These are phyloP conservation scores for Phyllachora maydis DNA, from an alignment of 2,329 filamentous ascomycete species.

Conservation along the genomic window DNA sequence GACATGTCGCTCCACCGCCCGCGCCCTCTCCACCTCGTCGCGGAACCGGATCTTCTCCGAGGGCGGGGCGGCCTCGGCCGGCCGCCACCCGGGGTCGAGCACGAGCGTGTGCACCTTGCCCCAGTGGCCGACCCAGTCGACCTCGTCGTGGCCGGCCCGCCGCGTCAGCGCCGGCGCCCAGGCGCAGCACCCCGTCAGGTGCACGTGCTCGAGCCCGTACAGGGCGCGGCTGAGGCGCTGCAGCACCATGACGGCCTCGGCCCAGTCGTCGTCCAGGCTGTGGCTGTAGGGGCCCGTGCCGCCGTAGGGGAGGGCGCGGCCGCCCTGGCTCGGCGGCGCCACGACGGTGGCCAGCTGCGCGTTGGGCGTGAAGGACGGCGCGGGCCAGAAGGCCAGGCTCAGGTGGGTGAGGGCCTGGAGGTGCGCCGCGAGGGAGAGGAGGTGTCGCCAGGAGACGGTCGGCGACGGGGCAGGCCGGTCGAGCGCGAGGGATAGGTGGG, in stretches of 20 bases:
- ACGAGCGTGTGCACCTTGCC: slow-evolving; percentile 25
- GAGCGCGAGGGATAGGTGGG: slow-evolving; percentile 37
- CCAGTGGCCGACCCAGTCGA: slow-evolving; percentile 34
- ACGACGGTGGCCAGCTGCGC: slow-evolving; percentile 24
- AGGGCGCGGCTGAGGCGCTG: slow-evolving; percentile 29
- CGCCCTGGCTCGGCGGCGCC: slow-evolving; percentile 20
- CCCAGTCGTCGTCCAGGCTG: slow-evolving; percentile 34
- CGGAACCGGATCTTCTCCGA: slow-evolving; percentile 5
- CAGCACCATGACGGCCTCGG: slow-evolving; percentile 33
- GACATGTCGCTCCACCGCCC: slow-evolving; percentile 24
- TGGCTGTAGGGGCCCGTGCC: slow-evolving; percentile 37
- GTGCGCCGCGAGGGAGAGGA: slow-evolving; percentile 30
- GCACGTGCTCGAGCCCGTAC: slow-evolving; percentile 38
- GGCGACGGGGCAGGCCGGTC: slow-evolving; percentile 11
- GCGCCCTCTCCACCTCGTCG: slow-evolving; percentile 16
- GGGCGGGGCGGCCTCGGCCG: slow-evolving; percentile 6
- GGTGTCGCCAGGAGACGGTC: slow-evolving; percentile 33
- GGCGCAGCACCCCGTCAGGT: slow-evolving; percentile 34
- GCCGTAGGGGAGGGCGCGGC: slow-evolving; percentile 24
- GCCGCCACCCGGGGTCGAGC: slow-evolving; percentile 21
- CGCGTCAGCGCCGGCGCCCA: slow-evolving; percentile 30
- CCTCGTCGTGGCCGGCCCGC: slow-evolving; percentile 19
- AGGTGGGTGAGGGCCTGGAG: slow-evolving; percentile 35
- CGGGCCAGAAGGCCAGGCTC: slow-evolving; percentile 40
- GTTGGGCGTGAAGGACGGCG: slow-evolving; percentile 34